These are phyloP conservation scores for Psilocybe tampanensis DNA, from an alignment of 768 basidiomycete species.

Conservation along the genomic window DNA sequence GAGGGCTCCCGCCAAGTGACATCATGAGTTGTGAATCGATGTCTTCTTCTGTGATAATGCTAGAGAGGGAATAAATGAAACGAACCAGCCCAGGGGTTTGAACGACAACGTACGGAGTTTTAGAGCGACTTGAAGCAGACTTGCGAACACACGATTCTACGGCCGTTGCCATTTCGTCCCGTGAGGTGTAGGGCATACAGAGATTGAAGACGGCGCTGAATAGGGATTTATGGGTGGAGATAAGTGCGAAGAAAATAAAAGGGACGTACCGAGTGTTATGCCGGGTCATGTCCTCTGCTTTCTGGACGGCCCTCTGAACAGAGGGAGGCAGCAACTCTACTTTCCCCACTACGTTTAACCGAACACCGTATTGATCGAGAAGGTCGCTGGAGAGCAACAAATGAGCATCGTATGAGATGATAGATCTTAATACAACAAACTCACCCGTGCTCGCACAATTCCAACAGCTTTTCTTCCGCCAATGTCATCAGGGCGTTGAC, in stretches of 20 bases:
- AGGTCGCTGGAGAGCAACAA: slow-evolving; percentile 59
- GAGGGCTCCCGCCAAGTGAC: slow-evolving; percentile 64
- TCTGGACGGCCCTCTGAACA: slow-evolving; percentile 66
- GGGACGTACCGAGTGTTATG: slow-evolving; percentile 65
- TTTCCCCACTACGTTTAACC: slow-evolving; percentile 81
- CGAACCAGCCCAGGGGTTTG: not conserved
- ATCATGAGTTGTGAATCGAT: slow-evolving; percentile 73
- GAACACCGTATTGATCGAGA: slow-evolving; percentile 79
- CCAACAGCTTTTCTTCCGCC: slow-evolving; percentile 74
- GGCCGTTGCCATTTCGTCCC: slow-evolving; percentile 89
- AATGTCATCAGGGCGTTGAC: slow-evolving; percentile 88
- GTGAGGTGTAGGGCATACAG: slow-evolving; percentile 90
- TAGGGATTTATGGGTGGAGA: no score
- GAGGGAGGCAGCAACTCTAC: slow-evolving; percentile 74
- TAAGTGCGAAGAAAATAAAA: not conserved
- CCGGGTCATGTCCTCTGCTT: slow-evolving; percentile 78
- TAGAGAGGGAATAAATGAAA: slow-evolving; percentile 10
- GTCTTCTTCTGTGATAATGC: slow-evolving; percentile 61
- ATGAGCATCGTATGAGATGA: not conserved
- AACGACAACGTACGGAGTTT: slow-evolving; percentile 19
- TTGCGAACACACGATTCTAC: slow-evolving; percentile 54
- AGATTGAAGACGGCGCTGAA: slow-evolving; percentile 85
- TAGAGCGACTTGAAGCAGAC: slow-evolving; percentile 25
- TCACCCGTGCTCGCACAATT: slow-evolving; percentile 82
- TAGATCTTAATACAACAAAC: slow-evolving; percentile 23